These are phyloP conservation scores for Epichloe amarillans DNA, from an alignment of 2,329 filamentous ascomycete genomes.

Conservation along the genomic window DNA sequence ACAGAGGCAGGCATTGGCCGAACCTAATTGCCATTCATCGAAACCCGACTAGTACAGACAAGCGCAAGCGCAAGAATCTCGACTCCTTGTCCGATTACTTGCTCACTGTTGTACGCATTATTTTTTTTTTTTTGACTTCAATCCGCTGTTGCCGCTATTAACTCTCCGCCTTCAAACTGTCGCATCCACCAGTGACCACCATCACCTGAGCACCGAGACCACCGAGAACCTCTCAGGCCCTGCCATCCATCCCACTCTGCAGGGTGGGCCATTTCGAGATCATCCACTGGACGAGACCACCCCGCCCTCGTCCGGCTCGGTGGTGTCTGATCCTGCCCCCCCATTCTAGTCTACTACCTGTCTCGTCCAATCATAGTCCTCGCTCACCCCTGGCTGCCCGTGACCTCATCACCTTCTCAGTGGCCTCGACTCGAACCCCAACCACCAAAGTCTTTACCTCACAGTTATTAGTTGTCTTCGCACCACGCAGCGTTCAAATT, in stretches of 20 bases:
- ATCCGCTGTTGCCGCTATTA: not conserved
- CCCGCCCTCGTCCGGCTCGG: slow-evolving; percentile 4
- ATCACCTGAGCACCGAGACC: slow-evolving; percentile 1
- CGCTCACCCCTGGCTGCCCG: slow-evolving; percentile 9
- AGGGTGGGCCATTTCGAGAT: not conserved
- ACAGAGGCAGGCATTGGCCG: not conserved
- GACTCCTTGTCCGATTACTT: not conserved
- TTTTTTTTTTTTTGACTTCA: not conserved
- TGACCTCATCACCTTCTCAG: slow-evolving; percentile 14
- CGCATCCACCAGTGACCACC: not conserved
- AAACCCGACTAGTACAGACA: not conserved
- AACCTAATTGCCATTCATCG: not conserved
- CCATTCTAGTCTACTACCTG: not conserved
- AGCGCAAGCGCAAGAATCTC: not conserved
- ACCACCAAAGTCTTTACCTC: not conserved
- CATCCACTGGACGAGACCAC: slow-evolving; percentile 4
- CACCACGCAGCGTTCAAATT: slow-evolving; percentile 4
- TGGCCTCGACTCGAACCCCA: slow-evolving; percentile 5
- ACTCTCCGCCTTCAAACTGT: not conserved
- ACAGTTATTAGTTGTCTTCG: not conserved
- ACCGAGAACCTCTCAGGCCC: not conserved
- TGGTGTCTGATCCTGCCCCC: slow-evolving; percentile 5
- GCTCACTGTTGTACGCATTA: not conserved
- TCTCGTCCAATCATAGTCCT: slow-evolving; percentile 10
- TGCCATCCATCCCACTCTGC: slow-evolving; percentile 1